Evolutionary conservation across 768 basidiomycete genomes (phyloP).

Genomic region (Tylopilus sp.): DNA sequence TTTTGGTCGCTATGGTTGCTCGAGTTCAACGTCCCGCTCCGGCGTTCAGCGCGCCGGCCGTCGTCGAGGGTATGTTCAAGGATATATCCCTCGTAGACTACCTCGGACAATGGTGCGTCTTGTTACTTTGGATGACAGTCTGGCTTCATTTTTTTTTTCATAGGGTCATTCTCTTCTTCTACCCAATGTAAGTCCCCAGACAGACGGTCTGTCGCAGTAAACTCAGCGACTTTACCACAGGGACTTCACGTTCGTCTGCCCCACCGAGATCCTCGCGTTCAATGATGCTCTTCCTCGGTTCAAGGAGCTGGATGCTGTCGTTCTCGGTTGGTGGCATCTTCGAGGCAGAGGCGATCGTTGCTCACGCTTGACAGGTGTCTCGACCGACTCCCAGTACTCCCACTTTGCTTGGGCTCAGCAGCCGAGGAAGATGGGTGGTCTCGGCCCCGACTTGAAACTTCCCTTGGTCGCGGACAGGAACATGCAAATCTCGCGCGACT

Average conservation of each 20-base stretch:
- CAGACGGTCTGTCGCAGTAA: not conserved
- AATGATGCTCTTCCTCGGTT: constrained; percentile 82
- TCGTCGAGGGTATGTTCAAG: constrained; percentile 74
- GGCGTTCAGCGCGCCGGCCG: constrained; percentile 68
- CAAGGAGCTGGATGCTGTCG: constrained; percentile 65
- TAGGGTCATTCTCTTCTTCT: constrained; percentile 94
- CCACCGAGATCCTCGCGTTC: constrained; percentile 95
- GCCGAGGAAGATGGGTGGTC: constrained; percentile 80
- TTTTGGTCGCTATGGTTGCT: constrained; percentile 34
- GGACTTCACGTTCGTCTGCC: constrained; percentile 89
- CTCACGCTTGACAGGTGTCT: constrained; percentile 48
- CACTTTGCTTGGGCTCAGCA: constrained; percentile 87
- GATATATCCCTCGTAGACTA: constrained; percentile 72
- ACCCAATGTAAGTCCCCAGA: constrained; percentile 71
- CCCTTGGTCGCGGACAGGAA: constrained; percentile 78
- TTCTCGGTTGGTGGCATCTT: constrained; percentile 56
- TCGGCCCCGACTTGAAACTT: constrained; percentile 84
- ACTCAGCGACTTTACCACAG: constrained; percentile 33
- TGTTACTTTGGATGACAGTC: not conserved
- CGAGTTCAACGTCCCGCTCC: constrained; percentile 85
- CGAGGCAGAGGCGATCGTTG: not conserved
- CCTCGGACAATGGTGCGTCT: constrained; percentile 72
- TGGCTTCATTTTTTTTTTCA: not conserved
- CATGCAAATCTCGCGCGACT: constrained; percentile 79
- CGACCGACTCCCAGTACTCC: constrained; percentile 86